A percentile compares a stretch with the other conserved stretches of the same genome.
These are phyloP conservation scores for Trichophyton benhamiae DNA, from an alignment of 2,329 filamentous ascomycete species.

Conservation along the genomic window DNA sequence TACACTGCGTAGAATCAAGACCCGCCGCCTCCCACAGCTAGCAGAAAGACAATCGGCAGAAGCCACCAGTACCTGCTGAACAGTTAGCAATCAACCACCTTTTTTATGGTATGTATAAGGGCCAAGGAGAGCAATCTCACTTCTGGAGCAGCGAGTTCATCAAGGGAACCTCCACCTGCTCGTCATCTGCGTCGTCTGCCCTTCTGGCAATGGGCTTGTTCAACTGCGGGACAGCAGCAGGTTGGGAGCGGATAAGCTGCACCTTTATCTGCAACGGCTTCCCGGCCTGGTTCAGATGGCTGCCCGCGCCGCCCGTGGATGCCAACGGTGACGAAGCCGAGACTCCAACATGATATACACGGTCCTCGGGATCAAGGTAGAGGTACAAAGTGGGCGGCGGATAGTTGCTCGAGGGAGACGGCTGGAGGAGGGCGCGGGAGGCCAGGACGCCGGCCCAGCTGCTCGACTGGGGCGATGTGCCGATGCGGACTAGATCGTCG, in stretches of 20 bases:
- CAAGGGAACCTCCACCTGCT: slow-evolving; percentile 22
- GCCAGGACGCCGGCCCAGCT: slow-evolving; percentile 32
- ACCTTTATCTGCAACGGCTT: slow-evolving; percentile 17
- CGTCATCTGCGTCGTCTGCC: slow-evolving; percentile 25
- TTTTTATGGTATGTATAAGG: not conserved
- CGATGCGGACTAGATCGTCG: slow-evolving; percentile 42
- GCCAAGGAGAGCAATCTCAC: slow-evolving; percentile 18
- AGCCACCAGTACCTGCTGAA: slow-evolving; percentile 37
- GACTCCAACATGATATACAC: slow-evolving; percentile 31
- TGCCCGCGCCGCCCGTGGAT: not conserved
- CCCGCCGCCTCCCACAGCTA: slow-evolving; percentile 32
- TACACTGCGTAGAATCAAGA: not conserved
- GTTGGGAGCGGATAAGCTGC: slow-evolving; percentile 23
- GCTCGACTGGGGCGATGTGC: slow-evolving; percentile 35
- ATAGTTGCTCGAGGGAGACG: slow-evolving; percentile 5
- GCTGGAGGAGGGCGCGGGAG: slow-evolving; percentile 18
- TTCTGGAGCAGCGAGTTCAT: slow-evolving; percentile 33
- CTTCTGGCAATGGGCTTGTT: slow-evolving; percentile 29
- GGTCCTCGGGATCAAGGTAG: slow-evolving; percentile 26
- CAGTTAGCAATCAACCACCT: not conserved
- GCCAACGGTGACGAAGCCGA: slow-evolving; percentile 12
- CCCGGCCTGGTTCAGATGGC: not conserved
- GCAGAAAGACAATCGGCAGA: slow-evolving; percentile 29
- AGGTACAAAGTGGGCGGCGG: slow-evolving; percentile 23
- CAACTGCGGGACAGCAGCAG: slow-evolving; percentile 28